phyloP scores from a whole-genome alignment of 1,284 basidiomycete genomes.

The Anthracocystis panici-leucophaei region DNA sequence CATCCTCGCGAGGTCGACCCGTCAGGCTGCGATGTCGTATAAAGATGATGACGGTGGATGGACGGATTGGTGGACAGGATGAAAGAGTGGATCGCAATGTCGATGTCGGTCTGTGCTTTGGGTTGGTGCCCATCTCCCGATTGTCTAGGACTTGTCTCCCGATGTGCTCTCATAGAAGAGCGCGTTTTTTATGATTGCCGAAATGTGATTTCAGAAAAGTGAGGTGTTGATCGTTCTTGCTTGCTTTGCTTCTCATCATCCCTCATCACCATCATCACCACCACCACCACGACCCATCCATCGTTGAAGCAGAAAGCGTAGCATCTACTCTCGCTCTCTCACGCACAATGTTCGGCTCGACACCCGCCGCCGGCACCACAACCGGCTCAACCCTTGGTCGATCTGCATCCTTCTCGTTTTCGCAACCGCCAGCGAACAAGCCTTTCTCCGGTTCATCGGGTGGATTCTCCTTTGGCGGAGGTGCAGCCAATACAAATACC shows the following conservation, averaged over 20 bases:
- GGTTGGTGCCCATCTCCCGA: slow-evolving; percentile 3
- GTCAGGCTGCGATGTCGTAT: too few relatives aligned
- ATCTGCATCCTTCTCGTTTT: slow-evolving; percentile 54
- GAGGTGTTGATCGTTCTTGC: not conserved
- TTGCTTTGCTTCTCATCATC: not conserved
- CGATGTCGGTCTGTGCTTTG: slow-evolving; percentile 16
- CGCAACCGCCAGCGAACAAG: slow-evolving; percentile 49
- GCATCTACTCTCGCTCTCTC: not conserved
- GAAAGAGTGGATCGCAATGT: not conserved
- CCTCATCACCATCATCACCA: not conserved
- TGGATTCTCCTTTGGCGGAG: slow-evolving; percentile 45
- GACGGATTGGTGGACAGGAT: not conserved
- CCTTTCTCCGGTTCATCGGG: slow-evolving; percentile 51
- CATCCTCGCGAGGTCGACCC: too few relatives aligned
- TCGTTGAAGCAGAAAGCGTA: too few relatives aligned
- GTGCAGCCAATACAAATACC: slow-evolving; percentile 13
- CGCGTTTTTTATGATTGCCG: slow-evolving; percentile 6
- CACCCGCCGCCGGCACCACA: slow-evolving; percentile 18
- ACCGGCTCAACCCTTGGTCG: slow-evolving; percentile 41
- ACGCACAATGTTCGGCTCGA: slow-evolving; percentile 39
- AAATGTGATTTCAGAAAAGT: not conserved
- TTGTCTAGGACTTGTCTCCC: not conserved
- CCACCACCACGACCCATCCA: not conserved
- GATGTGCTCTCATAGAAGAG: not conserved
- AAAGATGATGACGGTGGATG: not conserved